phyloP scores from a whole-genome alignment of 2,329 filamentous ascomycete species.

The Salinomyces thailandicus region DNA sequence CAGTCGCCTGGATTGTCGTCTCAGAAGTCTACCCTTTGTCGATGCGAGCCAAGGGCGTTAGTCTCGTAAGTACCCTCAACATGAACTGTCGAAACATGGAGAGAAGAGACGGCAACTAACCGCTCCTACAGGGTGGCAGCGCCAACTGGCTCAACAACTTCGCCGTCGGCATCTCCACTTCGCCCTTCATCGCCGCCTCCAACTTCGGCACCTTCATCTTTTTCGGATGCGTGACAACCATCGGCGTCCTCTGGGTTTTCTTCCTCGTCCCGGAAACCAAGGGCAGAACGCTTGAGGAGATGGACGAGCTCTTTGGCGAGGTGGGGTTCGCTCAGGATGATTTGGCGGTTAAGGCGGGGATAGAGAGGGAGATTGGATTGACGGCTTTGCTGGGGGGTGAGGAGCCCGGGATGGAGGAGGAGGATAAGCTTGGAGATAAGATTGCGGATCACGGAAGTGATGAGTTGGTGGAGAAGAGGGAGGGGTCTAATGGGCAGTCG shows the following conservation, averaged over 20 bases:
- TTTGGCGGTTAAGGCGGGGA: slow-evolving; percentile 8
- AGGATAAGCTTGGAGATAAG: background rate
- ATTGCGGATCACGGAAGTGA: background rate
- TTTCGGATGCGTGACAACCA: slow-evolving; percentile 13
- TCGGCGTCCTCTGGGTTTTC: slow-evolving; percentile 13
- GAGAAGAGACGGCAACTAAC: too few relatives aligned
- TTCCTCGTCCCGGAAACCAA: slow-evolving; percentile 21
- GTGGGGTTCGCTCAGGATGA: slow-evolving; percentile 26
- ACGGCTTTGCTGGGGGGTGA: slow-evolving; percentile 10
- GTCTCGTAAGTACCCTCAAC: slow-evolving; percentile 5
- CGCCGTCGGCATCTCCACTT: slow-evolving; percentile 12
- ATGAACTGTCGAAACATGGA: too few relatives aligned
- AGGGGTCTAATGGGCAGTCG: background rate
- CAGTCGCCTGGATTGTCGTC: slow-evolving; percentile 52
- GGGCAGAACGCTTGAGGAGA: slow-evolving; percentile 18
- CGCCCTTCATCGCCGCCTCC: slow-evolving; percentile 10
- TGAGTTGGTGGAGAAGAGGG: background rate
- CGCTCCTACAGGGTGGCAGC: slow-evolving; percentile 3
- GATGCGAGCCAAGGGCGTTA: slow-evolving; percentile 21
- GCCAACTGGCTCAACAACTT: slow-evolving; percentile 21
- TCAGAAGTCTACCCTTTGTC: slow-evolving; percentile 20
- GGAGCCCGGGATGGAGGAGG: background rate
- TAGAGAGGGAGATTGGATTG: slow-evolving; percentile 12
- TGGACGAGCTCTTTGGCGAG: slow-evolving; percentile 20
- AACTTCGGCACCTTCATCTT: slow-evolving; percentile 18